phyloP scores from a whole-genome alignment of 2,329 filamentous ascomycete species.

The Peltaster fructicola region DNA sequence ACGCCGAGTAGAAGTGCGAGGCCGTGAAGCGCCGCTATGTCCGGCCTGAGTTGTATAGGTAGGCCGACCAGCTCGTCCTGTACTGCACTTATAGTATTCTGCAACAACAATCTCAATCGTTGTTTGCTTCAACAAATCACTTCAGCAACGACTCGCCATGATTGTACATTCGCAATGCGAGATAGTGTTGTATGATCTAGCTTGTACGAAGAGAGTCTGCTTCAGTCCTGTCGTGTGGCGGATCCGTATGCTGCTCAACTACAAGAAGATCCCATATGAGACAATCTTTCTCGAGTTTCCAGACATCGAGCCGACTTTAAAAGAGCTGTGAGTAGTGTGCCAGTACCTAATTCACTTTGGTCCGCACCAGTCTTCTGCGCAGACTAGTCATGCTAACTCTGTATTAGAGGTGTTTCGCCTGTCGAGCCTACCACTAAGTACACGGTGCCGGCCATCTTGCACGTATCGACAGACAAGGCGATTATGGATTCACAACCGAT shows the following conservation, averaged over 20 bases:
- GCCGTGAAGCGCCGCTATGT: too few relatives aligned
- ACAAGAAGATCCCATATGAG: conserved; percentile 24
- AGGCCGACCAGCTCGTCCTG: too few relatives aligned
- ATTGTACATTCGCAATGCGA: too few relatives aligned
- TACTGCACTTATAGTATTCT: too few relatives aligned
- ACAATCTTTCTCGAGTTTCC: conserved; percentile 27
- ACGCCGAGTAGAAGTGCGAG: too few relatives aligned
- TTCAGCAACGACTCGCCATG: too few relatives aligned
- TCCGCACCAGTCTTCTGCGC: not conserved
- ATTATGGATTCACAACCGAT: conserved; percentile 26
- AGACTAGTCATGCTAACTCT: too few relatives aligned
- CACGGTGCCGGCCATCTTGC: conserved; percentile 26
- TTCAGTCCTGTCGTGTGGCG: conserved; percentile 1
- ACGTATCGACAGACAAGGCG: conserved; percentile 22
- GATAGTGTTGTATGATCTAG: not conserved
- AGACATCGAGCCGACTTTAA: conserved; percentile 26
- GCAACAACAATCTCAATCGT: too few relatives aligned
- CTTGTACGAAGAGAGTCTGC: not conserved
- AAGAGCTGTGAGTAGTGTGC: conserved; percentile 19
- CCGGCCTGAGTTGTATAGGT: too few relatives aligned
- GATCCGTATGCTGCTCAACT: conserved; percentile 28
- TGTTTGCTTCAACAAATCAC: too few relatives aligned
- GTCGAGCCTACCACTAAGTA: conserved; percentile 12
- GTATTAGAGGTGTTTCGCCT: too few relatives aligned
- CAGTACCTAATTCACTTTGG: too few relatives aligned